Conservation (phyloP, 768 basidiomycete genomes). For the Lactifluus pinguis region DNA sequence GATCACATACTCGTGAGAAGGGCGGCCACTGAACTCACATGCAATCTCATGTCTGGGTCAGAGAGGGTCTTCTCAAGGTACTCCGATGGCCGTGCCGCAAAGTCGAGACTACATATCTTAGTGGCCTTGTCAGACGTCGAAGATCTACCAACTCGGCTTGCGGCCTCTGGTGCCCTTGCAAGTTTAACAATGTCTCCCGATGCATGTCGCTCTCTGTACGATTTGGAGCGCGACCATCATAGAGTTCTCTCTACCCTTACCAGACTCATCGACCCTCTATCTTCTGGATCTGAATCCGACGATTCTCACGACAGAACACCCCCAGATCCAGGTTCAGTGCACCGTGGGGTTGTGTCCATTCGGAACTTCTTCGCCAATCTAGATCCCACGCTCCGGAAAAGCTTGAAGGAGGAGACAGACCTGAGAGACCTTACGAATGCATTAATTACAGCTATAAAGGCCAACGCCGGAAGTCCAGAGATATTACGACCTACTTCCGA, state of each 20-base stretch:
- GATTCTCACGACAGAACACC: constrained; percentile 28
- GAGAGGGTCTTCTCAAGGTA: constrained; percentile 71
- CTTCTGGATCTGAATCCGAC: constrained; percentile 27
- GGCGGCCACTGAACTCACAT: constrained; percentile 84
- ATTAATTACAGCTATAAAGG: constrained; percentile 43
- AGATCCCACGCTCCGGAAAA: constrained; percentile 29
- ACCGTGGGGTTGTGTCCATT: constrained; percentile 72
- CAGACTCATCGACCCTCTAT: constrained; percentile 55
- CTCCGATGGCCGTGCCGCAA: constrained; percentile 35
- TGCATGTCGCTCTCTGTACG: constrained; percentile 53
- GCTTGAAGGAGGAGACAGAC: constrained; percentile 43
- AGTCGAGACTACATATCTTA: constrained; percentile 70
- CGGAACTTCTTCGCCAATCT: constrained; percentile 51
- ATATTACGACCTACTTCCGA: constrained; percentile 45
- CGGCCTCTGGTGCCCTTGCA: constrained; percentile 88
- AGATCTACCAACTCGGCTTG: constrained; percentile 74
- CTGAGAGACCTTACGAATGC: constrained; percentile 45
- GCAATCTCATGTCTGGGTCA: constrained; percentile 78
- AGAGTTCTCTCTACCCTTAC: constrained; percentile 58
- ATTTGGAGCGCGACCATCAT: constrained; percentile 55
- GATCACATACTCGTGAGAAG: constrained; percentile 76
- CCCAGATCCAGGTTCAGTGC: constrained; percentile 54
- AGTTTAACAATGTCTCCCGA: constrained; percentile 55
- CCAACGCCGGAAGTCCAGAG: constrained; percentile 30
- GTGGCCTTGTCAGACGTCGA: constrained; percentile 81